Evolutionary conservation across 139 green algal genomes (phyloP).

Genomic region (Yamagishiella unicocca): DNA sequence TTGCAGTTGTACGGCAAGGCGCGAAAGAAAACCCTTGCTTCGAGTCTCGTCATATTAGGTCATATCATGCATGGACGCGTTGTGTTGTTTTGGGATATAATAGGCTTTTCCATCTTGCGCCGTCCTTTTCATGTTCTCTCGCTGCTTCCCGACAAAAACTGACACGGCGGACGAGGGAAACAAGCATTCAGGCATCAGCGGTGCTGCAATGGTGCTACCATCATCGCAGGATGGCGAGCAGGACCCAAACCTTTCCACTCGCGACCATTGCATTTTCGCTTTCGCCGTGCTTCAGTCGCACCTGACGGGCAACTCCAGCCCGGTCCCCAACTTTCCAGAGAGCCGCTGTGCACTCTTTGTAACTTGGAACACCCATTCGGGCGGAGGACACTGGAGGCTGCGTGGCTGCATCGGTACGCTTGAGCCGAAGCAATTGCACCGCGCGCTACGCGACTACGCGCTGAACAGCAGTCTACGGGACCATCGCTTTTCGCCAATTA

Average conservation of each 20-base stretch:
- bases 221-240: background rate
- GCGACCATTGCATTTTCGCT: constrained; percentile 64
- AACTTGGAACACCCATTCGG: constrained; percentile 79
- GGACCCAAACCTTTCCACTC: constrained; percentile 20
- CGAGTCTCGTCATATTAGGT: too few relatives aligned
- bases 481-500: constrained; percentile 78
- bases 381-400: constrained; percentile 49
- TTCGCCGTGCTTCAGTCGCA: constrained; percentile 70
- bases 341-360: constrained; percentile 79
- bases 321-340: constrained; percentile 63
- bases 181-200: background rate
- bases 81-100: too few relatives aligned
- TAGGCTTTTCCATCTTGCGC: too few relatives aligned
- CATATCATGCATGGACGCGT: too few relatives aligned
- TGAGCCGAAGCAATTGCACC: constrained; percentile 71
- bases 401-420: constrained; percentile 90
- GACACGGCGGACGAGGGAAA: background rate
- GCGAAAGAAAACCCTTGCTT: too few relatives aligned
- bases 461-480: constrained; percentile 79
- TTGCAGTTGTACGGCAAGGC: too few relatives aligned
- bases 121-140: constrained; percentile 18
- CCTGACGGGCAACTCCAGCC: constrained; percentile 42
- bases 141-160: background rate
- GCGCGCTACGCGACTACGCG: constrained; percentile 80
- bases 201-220: background rate